Conservation (phyloP, 306 rosid species). For the Quercus dentata region DNA sequence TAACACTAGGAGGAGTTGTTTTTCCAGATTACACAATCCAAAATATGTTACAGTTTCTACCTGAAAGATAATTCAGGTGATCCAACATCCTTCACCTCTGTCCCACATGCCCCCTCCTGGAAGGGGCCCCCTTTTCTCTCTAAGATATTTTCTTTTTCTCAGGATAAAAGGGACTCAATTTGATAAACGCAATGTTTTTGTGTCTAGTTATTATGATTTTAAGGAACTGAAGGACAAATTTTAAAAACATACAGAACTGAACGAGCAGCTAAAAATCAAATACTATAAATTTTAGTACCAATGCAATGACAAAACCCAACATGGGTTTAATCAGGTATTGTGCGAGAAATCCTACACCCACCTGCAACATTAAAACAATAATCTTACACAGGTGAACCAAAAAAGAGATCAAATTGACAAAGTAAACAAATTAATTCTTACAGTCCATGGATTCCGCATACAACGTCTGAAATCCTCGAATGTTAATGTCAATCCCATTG, state of each 20-base stretch:
- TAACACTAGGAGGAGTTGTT: background rate
- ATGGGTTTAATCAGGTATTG: constrained; percentile 85
- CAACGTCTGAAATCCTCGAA: constrained; percentile 92
- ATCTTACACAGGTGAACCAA: constrained; percentile 9
- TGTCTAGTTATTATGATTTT: background rate
- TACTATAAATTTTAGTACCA: constrained; percentile 42
- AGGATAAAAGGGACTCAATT: background rate
- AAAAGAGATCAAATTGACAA: background rate
- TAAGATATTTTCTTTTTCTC: background rate
- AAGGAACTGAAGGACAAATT: background rate
- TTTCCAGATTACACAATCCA: background rate
- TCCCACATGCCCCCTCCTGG: background rate
- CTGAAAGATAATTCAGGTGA: background rate
- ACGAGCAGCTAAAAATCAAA: background rate
- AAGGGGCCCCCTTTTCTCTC: background rate
- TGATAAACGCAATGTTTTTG: background rate
- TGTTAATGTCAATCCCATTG: constrained; percentile 94
- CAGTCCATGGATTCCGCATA: constrained; percentile 91
- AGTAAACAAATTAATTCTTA: constrained; percentile 19
- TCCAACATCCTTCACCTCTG: too few relatives aligned
- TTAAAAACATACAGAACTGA: background rate
- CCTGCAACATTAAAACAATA: constrained; percentile 56
- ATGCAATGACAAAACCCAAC: constrained; percentile 71
- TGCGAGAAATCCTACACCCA: constrained; percentile 95
- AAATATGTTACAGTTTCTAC: background rate